Conservation (phyloP, 2,329 filamentous ascomycete genomes). For the Fusarium lyarnte region DNA sequence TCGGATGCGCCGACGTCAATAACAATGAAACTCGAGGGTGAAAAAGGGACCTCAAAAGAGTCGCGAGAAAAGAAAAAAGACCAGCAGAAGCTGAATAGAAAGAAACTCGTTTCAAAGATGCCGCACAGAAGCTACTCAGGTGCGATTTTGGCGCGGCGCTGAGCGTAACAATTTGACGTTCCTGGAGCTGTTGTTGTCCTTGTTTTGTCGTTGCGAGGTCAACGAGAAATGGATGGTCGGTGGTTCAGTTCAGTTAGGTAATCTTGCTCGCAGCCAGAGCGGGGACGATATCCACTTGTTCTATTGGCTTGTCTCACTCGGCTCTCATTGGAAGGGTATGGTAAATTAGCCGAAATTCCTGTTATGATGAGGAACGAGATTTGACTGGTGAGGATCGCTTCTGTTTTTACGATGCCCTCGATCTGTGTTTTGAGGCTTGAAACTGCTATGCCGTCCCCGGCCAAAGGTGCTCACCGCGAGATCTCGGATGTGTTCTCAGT, state of each 20-base stretch:
- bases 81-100: conserved; percentile 7
- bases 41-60: conserved; percentile 19
- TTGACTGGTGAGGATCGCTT: conserved; percentile 23
- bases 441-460: conserved; percentile 18
- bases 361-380: conserved; percentile 7
- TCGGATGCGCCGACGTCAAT: conserved; percentile 43
- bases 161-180: conserved; percentile 42
- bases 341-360: conserved; percentile 43
- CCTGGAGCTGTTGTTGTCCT: conserved; percentile 51
- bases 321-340: conserved; percentile 15
- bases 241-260: conserved; percentile 33
- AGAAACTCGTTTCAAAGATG: conserved; percentile 13
- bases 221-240: conserved; percentile 47
- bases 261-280: not conserved
- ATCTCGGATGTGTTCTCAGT: conserved; percentile 8
- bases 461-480: conserved; percentile 9
- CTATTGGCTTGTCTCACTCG: conserved; percentile 24
- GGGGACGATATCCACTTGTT: conserved; percentile 12
- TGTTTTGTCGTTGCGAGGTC: conserved; percentile 57
- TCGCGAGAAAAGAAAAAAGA: conserved; percentile 25
- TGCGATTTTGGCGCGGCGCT: conserved; percentile 42
- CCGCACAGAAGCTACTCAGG: conserved; percentile 26
- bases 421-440: conserved; percentile 31
- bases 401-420: conserved; percentile 29
- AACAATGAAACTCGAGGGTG: conserved; percentile 35